A percentile compares a stretch with the other conserved stretches of the same genome.
Evolutionary conservation across 208 protist species (phyloP).

Genomic region (Phytomonas serpens): DNA sequence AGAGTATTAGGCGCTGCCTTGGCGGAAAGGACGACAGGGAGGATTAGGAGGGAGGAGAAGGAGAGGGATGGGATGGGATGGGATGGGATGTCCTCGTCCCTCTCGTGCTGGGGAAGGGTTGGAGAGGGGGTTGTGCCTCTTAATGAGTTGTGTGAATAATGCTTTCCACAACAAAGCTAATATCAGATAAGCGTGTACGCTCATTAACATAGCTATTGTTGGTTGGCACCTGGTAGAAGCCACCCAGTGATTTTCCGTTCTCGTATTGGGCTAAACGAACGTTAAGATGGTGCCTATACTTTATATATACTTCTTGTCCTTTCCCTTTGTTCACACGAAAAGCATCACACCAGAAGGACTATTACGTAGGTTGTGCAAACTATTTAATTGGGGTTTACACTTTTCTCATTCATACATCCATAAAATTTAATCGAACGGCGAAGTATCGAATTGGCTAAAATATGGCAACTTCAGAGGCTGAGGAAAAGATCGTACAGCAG

Average conservation of each 20-base stretch:
- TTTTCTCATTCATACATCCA: too few species aligned
- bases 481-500: slow-evolving; percentile 73
- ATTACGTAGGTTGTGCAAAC: too few species aligned
- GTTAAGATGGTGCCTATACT: too few species aligned
- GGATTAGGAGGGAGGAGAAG: not conserved
- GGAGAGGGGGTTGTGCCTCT: not conserved
- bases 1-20: slow-evolving; percentile 22
- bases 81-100: not conserved
- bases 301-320: too few species aligned
- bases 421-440: too few species aligned
- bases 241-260: too few species aligned
- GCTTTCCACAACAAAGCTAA: not conserved
- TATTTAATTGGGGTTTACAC: too few species aligned
- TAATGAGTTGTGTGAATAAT: not conserved
- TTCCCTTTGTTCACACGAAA: too few species aligned
- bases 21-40: not conserved
- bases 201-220: not conserved
- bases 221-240: not conserved
- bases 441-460: too few species aligned
- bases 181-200: not conserved
- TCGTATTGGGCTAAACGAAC: too few species aligned
- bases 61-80: too few species aligned
- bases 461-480: slow-evolving; percentile 12
- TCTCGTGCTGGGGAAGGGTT: not conserved
- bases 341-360: too few species aligned